Conservation (phyloP, 2,329 filamentous ascomycete genomes). For the Trichophyton mentagrophytes region DNA sequence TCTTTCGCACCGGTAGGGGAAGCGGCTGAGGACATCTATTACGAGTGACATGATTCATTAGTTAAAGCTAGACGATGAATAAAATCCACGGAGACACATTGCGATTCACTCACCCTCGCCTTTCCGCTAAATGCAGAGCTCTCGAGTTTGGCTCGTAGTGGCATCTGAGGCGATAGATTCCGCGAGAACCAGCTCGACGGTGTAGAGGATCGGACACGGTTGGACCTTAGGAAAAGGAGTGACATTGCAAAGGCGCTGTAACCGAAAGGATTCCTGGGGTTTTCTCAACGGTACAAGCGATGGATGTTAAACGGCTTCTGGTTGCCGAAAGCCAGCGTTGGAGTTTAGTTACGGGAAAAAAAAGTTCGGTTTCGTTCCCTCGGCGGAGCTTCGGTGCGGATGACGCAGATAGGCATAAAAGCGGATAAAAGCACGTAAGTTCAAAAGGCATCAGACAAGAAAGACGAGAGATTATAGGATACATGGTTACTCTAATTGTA, state of each 20-base stretch:
- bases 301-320: background rate
- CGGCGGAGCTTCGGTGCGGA: background rate
- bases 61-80: background rate
- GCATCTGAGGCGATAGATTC: conserved; percentile 47
- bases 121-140: conserved; percentile 44
- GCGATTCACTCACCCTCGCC: conserved; percentile 37
- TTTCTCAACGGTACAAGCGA: background rate
- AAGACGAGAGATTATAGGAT: too few relatives aligned
- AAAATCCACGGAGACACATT: background rate
- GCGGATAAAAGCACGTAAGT: too few relatives aligned
- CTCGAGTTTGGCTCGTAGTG: conserved; percentile 63
- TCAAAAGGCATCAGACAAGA: too few relatives aligned
- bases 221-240: conserved; percentile 34
- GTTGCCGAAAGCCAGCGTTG: background rate
- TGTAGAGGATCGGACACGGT: conserved; percentile 26
- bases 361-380: background rate
- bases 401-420: too few relatives aligned
- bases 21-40: background rate
- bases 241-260: conserved; percentile 8
- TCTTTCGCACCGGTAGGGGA: conserved; percentile 33
- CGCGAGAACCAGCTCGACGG: conserved; percentile 38
- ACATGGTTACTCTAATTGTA: too few relatives aligned
- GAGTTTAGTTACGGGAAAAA: background rate
- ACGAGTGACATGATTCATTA: background rate
- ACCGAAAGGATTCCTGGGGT: background rate